Conservation (phyloP, 202 grass and related monocot species). For the Carex arenaria region DNA sequence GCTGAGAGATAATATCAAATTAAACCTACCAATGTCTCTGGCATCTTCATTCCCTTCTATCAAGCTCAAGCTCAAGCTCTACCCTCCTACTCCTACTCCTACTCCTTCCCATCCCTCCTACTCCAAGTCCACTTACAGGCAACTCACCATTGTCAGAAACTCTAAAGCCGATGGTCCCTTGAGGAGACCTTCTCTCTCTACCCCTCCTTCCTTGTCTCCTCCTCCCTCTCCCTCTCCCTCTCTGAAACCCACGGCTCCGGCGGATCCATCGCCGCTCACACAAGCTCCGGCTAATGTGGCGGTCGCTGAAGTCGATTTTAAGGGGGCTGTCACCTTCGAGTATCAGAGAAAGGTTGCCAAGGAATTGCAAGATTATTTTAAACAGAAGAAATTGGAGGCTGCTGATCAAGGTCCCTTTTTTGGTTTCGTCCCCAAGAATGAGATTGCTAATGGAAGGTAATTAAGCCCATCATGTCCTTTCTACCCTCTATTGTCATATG, state of each 20-base stretch:
- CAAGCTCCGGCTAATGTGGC: conserved; percentile 14
- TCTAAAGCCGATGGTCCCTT: conserved; percentile 70
- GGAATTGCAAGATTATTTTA: conserved; percentile 98
- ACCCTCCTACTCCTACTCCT: not conserved
- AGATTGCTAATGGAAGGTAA: conserved; percentile 93
- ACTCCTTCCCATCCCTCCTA: not conserved
- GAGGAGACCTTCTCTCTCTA: conserved; percentile 64
- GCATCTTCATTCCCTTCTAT: conserved; percentile 22
- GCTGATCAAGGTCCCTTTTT: conserved; percentile 74
- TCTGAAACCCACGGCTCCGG: conserved; percentile 18
- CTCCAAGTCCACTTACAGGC: not conserved
- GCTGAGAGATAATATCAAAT: not conserved
- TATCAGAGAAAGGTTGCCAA: conserved; percentile 97
- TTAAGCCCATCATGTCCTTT: conserved; percentile 4
- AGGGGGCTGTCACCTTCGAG: conserved; percentile 66
- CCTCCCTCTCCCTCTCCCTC: conserved; percentile 33
- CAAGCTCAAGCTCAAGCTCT: conserved; percentile 25
- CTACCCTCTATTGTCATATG: not conserved
- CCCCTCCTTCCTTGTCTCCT: conserved; percentile 22
- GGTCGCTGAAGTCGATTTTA: conserved; percentile 15
- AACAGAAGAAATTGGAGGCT: conserved; percentile 92
- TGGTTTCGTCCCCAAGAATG: conserved; percentile 80
- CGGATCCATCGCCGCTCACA: conserved; percentile 19
- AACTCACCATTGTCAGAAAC: not conserved
- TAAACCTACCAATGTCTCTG: conserved; percentile 8